Percentiles rank a stretch among this genome's conserved stretches.
Conservation (phyloP, 345 rosid species). For the Erysimum cheiranthoides region DNA sequence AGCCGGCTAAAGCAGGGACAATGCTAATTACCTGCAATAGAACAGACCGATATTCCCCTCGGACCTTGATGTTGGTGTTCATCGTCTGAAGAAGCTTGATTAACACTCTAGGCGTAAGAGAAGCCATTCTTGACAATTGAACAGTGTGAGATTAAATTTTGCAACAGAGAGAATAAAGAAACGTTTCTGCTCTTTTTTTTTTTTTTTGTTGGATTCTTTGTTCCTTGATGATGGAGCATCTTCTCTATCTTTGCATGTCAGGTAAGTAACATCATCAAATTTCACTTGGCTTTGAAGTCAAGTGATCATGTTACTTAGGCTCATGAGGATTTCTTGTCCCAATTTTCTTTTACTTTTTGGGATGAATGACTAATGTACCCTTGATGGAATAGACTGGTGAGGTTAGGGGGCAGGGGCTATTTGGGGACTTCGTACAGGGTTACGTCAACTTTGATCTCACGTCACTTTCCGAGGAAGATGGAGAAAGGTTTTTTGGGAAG, state of each 20-base stretch:
- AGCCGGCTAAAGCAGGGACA: constrained; percentile 86
- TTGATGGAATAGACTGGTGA: neutral
- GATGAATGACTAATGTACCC: constrained; percentile 43
- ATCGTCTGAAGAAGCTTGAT: constrained; percentile 85
- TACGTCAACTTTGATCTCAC: constrained; percentile 48
- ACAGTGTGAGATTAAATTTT: constrained; percentile 32
- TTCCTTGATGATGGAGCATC: constrained; percentile 40
- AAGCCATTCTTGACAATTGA: constrained; percentile 60
- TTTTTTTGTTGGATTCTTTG: constrained; percentile 8
- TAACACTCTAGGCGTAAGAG: constrained; percentile 79
- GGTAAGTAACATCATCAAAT: constrained; percentile 64
- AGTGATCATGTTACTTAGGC: constrained; percentile 44
- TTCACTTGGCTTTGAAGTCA: constrained; percentile 79
- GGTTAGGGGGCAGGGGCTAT: neutral
- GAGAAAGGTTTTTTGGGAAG: constrained; percentile 52
- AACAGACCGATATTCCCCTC: constrained; percentile 85
- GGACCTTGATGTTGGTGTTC: constrained; percentile 67
- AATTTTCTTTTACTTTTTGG: neutral
- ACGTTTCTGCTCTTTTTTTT: neutral
- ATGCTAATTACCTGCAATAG: constrained; percentile 90
- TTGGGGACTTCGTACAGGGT: constrained; percentile 24
- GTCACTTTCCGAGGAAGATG: constrained; percentile 62
- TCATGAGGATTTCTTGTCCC: constrained; percentile 29
- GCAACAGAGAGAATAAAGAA: constrained; percentile 15
- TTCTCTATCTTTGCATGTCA: constrained; percentile 60